Evolutionary conservation across 2,329 filamentous ascomycete species (phyloP).

Genomic region (Aphanoascus verrucosus): DNA sequence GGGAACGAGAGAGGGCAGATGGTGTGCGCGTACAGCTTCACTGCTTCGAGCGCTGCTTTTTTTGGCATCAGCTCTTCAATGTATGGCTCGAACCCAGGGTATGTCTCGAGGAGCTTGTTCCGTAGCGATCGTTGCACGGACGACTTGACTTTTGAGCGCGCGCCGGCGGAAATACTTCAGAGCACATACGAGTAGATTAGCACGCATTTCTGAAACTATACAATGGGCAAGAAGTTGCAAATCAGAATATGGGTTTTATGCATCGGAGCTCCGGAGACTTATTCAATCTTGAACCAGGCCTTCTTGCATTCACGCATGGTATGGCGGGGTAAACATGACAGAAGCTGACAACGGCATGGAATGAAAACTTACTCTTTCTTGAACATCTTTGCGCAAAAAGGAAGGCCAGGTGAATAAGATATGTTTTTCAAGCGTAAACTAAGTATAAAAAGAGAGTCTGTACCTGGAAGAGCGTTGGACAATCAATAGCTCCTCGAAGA

Average conservation of each 20-base stretch:
- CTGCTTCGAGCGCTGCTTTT: slow-evolving; percentile 76
- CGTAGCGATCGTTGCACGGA: slow-evolving; percentile 83
- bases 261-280: not conserved
- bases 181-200: not conserved
- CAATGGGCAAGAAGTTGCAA: too few relatives aligned
- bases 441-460: not conserved
- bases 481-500: not conserved
- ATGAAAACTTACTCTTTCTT: slow-evolving; percentile 67
- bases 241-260: not conserved
- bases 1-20: not conserved
- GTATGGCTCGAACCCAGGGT: slow-evolving; percentile 72
- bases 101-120: slow-evolving; percentile 68
- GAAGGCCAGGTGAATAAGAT: not conserved
- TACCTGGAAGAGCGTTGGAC: not conserved
- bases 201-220: not conserved
- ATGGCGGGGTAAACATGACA: slow-evolving; percentile 2
- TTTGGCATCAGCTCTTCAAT: slow-evolving; percentile 95
- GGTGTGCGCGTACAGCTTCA: slow-evolving; percentile 58
- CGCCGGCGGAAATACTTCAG: slow-evolving; percentile 14
- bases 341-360: not conserved
- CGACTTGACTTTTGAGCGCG: slow-evolving; percentile 81
- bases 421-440: not conserved
- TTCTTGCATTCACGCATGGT: not conserved
- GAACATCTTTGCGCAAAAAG: slow-evolving; percentile 53
- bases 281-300: not conserved